phyloP scores from a whole-genome alignment of 2,329 filamentous ascomycete genomes.

The Didymella glomerata region DNA sequence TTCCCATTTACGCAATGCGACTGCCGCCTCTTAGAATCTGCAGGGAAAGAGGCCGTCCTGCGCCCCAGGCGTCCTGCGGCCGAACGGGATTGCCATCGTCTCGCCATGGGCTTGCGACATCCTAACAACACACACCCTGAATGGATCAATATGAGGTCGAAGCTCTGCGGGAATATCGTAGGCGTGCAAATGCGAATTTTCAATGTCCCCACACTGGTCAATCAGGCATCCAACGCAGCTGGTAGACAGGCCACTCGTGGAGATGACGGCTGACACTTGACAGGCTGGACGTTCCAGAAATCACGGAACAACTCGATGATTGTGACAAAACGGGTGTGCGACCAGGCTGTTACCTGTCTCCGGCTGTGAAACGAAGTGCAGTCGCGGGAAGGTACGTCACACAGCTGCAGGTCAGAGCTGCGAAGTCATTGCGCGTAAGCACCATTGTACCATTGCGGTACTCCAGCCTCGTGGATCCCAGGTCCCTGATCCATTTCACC shows the following conservation, averaged over 20 bases:
- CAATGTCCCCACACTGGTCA: constrained; percentile 1
- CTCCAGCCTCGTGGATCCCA: neutral
- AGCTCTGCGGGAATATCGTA: constrained; percentile 13
- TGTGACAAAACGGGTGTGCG: neutral
- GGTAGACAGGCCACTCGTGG: neutral
- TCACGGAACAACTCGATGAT: neutral
- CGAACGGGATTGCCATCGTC: constrained; percentile 10
- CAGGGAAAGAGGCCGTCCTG: constrained; percentile 8
- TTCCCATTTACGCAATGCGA: neutral
- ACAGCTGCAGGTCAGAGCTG: constrained; percentile 9
- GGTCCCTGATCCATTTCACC: neutral
- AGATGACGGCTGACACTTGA: constrained; percentile 10
- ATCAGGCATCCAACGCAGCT: constrained; percentile 1
- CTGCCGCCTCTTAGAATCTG: constrained; percentile 1
- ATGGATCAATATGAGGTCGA: constrained; percentile 13
- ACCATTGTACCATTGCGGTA: neutral
- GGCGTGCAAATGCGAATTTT: neutral
- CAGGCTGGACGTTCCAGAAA: constrained; percentile 13
- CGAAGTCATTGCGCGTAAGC: neutral
- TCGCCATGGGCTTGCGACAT: constrained; percentile 13
- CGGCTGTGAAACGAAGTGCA: constrained; percentile 3
- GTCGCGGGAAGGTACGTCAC: constrained; percentile 11
- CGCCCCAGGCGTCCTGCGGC: constrained; percentile 11
- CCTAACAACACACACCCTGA: neutral
- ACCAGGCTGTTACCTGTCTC: neutral